phyloP scores from a whole-genome alignment of 2,329 filamentous ascomycete species.

The Gnomoniopsis sp. region DNA sequence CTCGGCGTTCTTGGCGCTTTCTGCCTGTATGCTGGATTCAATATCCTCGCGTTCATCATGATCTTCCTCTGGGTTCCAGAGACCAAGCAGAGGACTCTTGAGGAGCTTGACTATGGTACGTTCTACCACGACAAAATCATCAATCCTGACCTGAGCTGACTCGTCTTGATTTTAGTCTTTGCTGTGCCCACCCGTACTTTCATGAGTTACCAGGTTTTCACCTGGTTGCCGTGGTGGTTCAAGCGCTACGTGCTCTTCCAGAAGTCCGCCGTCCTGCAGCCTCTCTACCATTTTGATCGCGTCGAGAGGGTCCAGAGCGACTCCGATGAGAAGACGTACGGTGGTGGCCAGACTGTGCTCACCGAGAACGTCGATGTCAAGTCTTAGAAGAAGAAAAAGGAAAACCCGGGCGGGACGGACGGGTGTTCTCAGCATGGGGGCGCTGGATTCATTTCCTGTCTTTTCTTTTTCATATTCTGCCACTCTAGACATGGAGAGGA shows the following conservation, averaged over 20 bases:
- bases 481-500: too few species aligned
- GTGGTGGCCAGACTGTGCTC: too few species aligned
- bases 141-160: not conserved
- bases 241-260: constrained; percentile 52
- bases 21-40: constrained; percentile 54
- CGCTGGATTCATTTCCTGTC: too few species aligned
- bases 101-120: constrained; percentile 49
- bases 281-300: constrained; percentile 39
- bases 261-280: constrained; percentile 38
- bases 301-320: not conserved
- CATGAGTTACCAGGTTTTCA: constrained; percentile 53
- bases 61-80: constrained; percentile 57
- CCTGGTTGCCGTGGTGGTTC: constrained; percentile 58
- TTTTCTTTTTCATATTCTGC: too few species aligned
- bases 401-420: too few species aligned
- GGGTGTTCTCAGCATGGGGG: too few species aligned
- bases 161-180: constrained; percentile 34
- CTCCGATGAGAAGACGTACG: constrained; percentile 8
- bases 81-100: constrained; percentile 51
- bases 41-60: constrained; percentile 51
- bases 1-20: constrained; percentile 43
- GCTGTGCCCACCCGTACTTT: constrained; percentile 58
- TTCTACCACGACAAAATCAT: too few species aligned
- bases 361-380: not conserved
- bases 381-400: too few species aligned